Evolutionary conservation across 2,329 filamentous ascomycete species (phyloP).

Genomic region (Acrodontium crateriforme): DNA sequence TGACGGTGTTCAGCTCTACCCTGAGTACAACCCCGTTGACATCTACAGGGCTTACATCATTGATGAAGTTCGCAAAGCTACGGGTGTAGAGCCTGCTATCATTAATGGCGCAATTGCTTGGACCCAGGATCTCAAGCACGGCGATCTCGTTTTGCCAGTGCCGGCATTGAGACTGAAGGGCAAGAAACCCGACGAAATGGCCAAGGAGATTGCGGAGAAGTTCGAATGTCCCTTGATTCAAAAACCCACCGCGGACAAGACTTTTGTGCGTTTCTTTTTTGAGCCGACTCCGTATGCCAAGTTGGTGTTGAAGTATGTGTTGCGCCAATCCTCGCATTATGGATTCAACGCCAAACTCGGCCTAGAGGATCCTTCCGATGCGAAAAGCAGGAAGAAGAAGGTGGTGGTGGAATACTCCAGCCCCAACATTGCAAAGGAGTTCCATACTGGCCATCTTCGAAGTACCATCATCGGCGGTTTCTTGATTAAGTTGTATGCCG

Average conservation of each 20-base stretch:
- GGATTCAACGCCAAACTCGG: conserved; percentile 49
- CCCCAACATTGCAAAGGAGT: conserved; percentile 76
- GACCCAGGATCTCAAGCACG: conserved; percentile 68
- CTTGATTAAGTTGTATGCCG: conserved; percentile 54
- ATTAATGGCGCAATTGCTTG: conserved; percentile 66
- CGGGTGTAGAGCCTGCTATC: conserved; percentile 54
- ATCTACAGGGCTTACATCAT: conserved; percentile 68
- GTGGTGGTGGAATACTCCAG: conserved; percentile 72
- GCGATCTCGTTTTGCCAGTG: conserved; percentile 64
- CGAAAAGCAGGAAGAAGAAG: conserved; percentile 48
- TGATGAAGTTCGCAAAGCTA: conserved; percentile 51
- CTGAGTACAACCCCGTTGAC: conserved; percentile 61
- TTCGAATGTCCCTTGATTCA: conserved; percentile 56
- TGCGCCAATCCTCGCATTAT: conserved; percentile 45
- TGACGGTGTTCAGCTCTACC: conserved; percentile 30
- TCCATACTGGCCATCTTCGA: conserved; percentile 60
- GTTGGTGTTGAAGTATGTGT: conserved; percentile 56
- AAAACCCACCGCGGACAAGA: conserved; percentile 51
- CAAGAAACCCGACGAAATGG: conserved; percentile 44
- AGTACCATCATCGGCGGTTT: conserved; percentile 68
- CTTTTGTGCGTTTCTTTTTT: conserved; percentile 70
- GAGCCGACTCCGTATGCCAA: conserved; percentile 52
- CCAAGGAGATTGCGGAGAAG: conserved; percentile 39
- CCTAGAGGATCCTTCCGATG: conserved; percentile 47
- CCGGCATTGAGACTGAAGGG: conserved; percentile 65